A percentile compares a stretch with the other conserved stretches of the same genome.
These are phyloP conservation scores for Brettanomyces anomalus DNA, from an alignment of 805 yeast genomes.

Conservation along the genomic window DNA sequence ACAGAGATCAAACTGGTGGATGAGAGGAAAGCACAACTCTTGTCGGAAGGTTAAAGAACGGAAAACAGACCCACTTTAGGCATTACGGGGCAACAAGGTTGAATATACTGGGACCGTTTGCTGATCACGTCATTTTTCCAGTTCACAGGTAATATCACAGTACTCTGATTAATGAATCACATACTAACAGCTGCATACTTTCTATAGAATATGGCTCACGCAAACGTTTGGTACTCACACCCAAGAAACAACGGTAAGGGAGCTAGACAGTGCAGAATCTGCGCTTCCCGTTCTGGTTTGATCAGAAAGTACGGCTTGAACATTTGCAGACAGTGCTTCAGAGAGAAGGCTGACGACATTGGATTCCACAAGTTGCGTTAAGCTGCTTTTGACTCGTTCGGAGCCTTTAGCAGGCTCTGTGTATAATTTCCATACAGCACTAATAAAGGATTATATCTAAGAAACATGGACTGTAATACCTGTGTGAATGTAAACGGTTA, in stretches of 20 bases:
- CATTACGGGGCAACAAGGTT: no score
- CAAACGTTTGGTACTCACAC: conserved; percentile 99
- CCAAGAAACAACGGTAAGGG: conserved; percentile 99
- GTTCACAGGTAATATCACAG: no score
- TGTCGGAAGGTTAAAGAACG: no score
- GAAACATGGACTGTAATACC: not conserved
- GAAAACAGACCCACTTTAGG: no score
- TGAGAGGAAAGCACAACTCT: no score
- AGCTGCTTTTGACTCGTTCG: conserved; percentile 18
- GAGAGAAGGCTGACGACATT: conserved; percentile 98
- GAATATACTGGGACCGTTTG: no score
- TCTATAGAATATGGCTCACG: conserved; percentile 91
- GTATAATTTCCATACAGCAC: conserved; percentile 6
- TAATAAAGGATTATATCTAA: conserved; percentile 1
- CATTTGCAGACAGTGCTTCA: conserved; percentile 99
- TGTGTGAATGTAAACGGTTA: no score
- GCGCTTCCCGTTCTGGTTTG: conserved; percentile 97
- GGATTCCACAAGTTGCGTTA: conserved; percentile 99
- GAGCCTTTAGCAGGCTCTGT: not conserved
- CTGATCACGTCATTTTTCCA: no score
- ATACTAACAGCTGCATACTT: conserved; percentile 5
- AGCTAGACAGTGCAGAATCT: conserved; percentile 99
- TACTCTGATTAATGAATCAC: not conserved
- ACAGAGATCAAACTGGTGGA: no score
- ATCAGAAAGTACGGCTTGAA: conserved; percentile 99